These are phyloP conservation scores for Dryas integrifolia DNA, from an alignment of 331 rosid species.

Conservation along the genomic window DNA sequence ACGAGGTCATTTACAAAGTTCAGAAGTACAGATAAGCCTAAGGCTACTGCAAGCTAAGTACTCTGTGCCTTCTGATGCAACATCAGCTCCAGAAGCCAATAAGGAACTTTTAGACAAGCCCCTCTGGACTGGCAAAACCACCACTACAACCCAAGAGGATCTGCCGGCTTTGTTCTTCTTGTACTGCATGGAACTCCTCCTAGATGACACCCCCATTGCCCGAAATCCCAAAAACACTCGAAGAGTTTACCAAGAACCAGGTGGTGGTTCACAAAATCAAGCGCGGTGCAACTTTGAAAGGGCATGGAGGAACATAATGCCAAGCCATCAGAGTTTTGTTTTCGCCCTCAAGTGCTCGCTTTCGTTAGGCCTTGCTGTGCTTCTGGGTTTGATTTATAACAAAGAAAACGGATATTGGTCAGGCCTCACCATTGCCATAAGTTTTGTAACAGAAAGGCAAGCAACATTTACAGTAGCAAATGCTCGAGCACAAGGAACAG, in stretches of 20 bases:
- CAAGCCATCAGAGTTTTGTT: conserved; percentile 33
- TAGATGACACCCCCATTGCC: conserved; percentile 30
- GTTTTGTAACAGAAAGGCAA: conserved; percentile 53
- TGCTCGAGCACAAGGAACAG: conserved; percentile 81
- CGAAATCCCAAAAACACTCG: conserved; percentile 20
- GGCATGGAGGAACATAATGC: conserved; percentile 38
- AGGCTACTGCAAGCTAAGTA: conserved; percentile 43
- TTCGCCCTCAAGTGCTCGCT: conserved; percentile 74
- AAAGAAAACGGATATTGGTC: conserved; percentile 64
- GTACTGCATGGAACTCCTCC: conserved; percentile 55
- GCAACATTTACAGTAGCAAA: conserved; percentile 60
- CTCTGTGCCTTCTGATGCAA: conserved; percentile 36
- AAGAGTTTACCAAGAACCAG: conserved; percentile 7
- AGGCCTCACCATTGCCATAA: conserved; percentile 66
- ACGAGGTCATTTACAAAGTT: conserved; percentile 29
- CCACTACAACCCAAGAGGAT: conserved; percentile 34
- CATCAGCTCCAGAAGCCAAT: conserved; percentile 36
- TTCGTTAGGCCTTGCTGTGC: conserved; percentile 63
- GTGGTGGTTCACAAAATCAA: not conserved
- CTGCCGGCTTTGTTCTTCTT: conserved; percentile 57
- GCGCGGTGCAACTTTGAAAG: not conserved
- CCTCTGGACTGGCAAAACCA: conserved; percentile 21
- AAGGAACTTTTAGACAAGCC: conserved; percentile 21
- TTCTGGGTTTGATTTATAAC: conserved; percentile 55
- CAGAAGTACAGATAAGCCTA: conserved; percentile 32